A percentile compares a stretch with the other conserved stretches of the same genome.
Evolutionary conservation across 352 stramenopile genomes (phyloP).

Genomic region (Saprolegnia parasitica): DNA sequence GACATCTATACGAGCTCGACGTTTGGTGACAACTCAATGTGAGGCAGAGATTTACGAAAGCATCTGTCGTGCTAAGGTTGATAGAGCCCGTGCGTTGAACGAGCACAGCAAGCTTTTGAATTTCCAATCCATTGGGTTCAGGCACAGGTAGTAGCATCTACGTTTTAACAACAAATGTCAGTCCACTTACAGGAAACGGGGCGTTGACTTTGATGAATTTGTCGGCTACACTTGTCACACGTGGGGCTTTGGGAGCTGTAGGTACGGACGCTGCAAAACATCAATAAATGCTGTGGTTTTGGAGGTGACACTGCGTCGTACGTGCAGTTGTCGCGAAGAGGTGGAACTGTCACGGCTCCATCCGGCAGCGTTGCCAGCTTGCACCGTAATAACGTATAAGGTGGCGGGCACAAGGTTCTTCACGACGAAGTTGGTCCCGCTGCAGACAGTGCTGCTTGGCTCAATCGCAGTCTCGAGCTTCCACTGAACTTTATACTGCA

Average conservation of each 20-base stretch:
- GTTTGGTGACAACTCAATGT: background rate
- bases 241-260: conserved; percentile 40
- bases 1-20: background rate
- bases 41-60: background rate
- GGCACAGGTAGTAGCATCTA: conserved; percentile 40
- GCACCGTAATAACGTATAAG: conserved; percentile 39
- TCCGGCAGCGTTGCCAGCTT: conserved; percentile 44
- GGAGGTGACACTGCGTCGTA: conserved; percentile 30
- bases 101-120: conserved; percentile 40
- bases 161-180: background rate
- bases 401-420: conserved; percentile 42
- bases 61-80: conserved; percentile 33
- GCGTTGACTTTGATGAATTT: conserved; percentile 33
- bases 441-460: conserved; percentile 33
- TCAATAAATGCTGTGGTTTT: background rate
- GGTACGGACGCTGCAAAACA: conserved; percentile 31
- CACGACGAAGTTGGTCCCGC: conserved; percentile 32
- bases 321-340: conserved; percentile 33
- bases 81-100: conserved; percentile 42
- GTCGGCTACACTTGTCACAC: conserved; percentile 39
- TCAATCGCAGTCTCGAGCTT: conserved; percentile 30
- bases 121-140: conserved; percentile 38
- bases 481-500: conserved; percentile 42
- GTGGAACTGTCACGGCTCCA: conserved; percentile 37
- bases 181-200: background rate